Base-by-base conservation (phyloP, 805 yeast species). In the Saccharomycodes ludwigii region DNA sequence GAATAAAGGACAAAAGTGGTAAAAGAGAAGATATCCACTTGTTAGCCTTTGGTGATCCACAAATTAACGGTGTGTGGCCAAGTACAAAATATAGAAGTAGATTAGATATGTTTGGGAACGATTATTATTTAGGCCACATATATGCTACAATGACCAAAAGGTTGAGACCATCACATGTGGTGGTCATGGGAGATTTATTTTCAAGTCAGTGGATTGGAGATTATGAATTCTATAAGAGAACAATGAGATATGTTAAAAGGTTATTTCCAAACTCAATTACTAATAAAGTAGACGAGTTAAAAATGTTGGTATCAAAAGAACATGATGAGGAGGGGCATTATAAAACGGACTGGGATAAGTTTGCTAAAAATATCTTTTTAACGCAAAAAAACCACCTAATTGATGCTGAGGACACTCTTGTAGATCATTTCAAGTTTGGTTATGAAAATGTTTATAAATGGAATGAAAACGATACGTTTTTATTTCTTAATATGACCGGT, bases 121-220 rank as follows among this genome's bases (percentile, higher is more conserved):
- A 91, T 58, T 68, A 72, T 42, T 91, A 77, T 48, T 58, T 91
- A 38, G 93, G 94, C 2, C 96, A 86, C 46, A 76, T 88, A 16
- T 84, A 77, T 52, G 45, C 54, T 3, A 66, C 70, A 5, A 74
- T 88, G 80, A 66, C 68, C 40, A 47, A 49, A 7, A 57, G 86
- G 38, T 56, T 83, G 36, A 39, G 62, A 1, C 98, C 98, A 1
- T 66, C 76, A 15, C 84, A 76, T 53, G 88, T 82, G 12, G 81
- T 82, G 0, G 94, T 86, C 0, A 68, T 91, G 73, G 98, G 98
- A 3, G 98, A 91, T 54, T 63, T 84, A 42, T 75, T 91, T 38
- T 81, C 94, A 9, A 78, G 91, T 6, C 98, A 91, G 59, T 91
- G 98, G 97, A 84, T 91, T 40, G 65, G 67, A 23, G 95, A 85